Evolutionary conservation across 2,329 filamentous ascomycete species (phyloP).

Genomic region (Talaromyces sp.): DNA sequence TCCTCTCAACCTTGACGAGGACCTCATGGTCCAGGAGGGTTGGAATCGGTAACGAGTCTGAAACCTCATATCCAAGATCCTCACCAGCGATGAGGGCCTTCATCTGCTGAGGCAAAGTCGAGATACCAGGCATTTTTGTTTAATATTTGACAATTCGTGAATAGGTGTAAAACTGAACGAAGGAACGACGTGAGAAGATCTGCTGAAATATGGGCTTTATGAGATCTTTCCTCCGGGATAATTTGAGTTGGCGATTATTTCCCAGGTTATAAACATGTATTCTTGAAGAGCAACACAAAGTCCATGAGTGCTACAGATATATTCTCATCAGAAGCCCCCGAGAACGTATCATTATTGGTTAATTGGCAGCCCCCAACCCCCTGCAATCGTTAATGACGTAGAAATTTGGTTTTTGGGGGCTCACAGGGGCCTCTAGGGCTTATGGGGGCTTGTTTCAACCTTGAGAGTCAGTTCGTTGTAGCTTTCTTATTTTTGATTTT

Average conservation of each 20-base stretch:
- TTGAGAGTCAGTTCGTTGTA: no score
- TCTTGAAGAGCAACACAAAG: background rate
- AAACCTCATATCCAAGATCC: background rate
- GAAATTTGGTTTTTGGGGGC: no score
- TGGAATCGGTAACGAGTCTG: background rate
- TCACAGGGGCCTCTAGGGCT: no score
- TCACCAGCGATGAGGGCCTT: background rate
- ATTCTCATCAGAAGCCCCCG: no score
- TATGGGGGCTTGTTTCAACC: no score
- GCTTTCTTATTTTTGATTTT: no score
- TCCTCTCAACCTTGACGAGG: background rate
- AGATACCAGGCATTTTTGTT: background rate
- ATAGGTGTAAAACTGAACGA: background rate
- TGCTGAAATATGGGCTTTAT: background rate
- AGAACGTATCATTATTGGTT: no score
- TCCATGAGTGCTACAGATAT: background rate
- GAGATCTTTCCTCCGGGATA: background rate
- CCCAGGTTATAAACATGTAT: background rate
- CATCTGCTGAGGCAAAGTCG: background rate
- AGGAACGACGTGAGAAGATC: background rate
- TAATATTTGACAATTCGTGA: background rate
- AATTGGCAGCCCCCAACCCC: no score
- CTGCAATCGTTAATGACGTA: no score
- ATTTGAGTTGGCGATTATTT: background rate
- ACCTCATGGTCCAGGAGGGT: background rate